These are phyloP conservation scores for Patellifolia procumbens DNA, from an alignment of 179 eudicot genomes.

Conservation along the genomic window DNA sequence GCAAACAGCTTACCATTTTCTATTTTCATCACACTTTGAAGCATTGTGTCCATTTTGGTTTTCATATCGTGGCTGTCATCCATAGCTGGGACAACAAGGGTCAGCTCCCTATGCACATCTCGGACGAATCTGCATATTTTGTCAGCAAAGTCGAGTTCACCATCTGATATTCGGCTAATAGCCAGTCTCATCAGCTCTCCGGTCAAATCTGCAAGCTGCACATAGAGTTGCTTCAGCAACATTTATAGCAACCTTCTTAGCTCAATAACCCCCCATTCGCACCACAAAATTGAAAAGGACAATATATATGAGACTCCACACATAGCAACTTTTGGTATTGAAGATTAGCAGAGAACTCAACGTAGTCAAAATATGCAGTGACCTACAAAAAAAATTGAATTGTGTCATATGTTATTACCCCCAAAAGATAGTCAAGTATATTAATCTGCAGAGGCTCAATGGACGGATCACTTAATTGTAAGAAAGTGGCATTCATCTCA, in stretches of 20 bases:
- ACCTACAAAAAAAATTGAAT: neutral
- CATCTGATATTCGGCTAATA: conserved; percentile 90
- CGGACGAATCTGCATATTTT: conserved; percentile 87
- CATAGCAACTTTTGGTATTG: neutral
- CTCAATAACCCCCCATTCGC: neutral
- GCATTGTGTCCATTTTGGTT: conserved; percentile 87
- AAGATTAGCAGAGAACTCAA: neutral
- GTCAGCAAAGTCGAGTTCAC: conserved; percentile 82
- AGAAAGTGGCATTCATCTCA: conserved; percentile 70
- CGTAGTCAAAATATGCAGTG: neutral
- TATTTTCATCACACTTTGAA: conserved; percentile 90
- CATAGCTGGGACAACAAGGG: conserved; percentile 73
- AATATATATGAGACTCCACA: neutral
- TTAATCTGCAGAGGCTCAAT: conserved; percentile 83
- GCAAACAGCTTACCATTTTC: conserved; percentile 71
- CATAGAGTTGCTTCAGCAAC: conserved; percentile 16
- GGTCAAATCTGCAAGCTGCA: conserved; percentile 89
- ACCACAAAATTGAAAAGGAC: neutral
- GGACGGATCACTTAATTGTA: conserved; percentile 64
- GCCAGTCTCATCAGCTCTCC: conserved; percentile 99
- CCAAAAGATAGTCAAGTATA: conserved; percentile 83
- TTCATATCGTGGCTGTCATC: conserved; percentile 84
- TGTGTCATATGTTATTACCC: conserved; percentile 51
- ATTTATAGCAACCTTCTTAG: neutral
- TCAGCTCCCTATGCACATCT: conserved; percentile 77